phyloP scores from a whole-genome alignment of 2,329 filamentous ascomycete genomes.

The Aspergillus arachidicola region DNA sequence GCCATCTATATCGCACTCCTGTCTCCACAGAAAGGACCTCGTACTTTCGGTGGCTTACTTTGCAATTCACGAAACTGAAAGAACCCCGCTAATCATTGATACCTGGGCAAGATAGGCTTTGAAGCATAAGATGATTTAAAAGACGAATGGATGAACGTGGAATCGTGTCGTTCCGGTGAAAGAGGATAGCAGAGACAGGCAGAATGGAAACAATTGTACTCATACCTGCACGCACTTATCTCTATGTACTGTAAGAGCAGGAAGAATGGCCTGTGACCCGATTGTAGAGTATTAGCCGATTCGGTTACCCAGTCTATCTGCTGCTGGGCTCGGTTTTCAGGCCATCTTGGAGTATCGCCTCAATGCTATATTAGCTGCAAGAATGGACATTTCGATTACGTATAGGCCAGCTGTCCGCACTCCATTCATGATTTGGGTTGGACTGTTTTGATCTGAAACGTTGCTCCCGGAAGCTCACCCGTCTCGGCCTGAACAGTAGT shows the following conservation, averaged over 20 bases:
- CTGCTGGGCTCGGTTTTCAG: not conserved
- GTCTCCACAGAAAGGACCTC: constrained; percentile 12
- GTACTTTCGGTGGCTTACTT: constrained; percentile 18
- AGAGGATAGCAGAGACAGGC: constrained; percentile 20
- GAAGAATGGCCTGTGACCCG: not conserved
- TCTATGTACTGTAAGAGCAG: not conserved
- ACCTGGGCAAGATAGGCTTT: constrained; percentile 50
- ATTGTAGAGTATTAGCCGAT: not conserved
- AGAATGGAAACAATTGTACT: constrained; percentile 17
- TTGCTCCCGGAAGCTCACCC: constrained; percentile 80
- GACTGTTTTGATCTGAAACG: constrained; percentile 93
- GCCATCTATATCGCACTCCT: constrained; percentile 15
- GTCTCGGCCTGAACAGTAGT: constrained; percentile 91
- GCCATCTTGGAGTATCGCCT: not conserved
- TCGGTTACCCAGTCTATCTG: not conserved
- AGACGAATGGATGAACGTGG: constrained; percentile 26
- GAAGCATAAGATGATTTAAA: constrained; percentile 35
- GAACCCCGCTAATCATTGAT: constrained; percentile 40
- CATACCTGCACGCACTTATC: constrained; percentile 1
- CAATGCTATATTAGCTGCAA: not conserved
- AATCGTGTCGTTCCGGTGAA: constrained; percentile 20
- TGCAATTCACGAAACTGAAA: constrained; percentile 21
- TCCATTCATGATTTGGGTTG: constrained; percentile 62
- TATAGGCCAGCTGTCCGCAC: not conserved
- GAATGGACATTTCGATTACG: not conserved